Base-by-base conservation (phyloP, 2,329 filamentous ascomycete genomes). In the Helicocarpus griseus region DNA sequence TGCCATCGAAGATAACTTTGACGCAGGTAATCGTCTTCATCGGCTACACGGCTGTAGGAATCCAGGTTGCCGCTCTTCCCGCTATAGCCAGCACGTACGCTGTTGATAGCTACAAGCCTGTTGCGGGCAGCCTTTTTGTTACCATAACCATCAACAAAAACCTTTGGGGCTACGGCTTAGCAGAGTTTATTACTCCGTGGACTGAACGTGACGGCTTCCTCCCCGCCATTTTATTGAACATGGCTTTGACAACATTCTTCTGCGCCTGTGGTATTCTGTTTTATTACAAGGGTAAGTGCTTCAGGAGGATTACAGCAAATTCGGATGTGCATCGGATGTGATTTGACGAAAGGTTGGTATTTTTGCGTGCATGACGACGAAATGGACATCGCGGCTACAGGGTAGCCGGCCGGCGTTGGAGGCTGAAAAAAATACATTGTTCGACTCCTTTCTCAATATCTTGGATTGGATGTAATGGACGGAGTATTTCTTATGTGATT, bases 81-180 rank as follows among this genome's bases (percentile, higher is more conserved):
- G 74, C 75, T 11, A 83, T 85, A 52, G 73, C 70, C 4, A 77
- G 59, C 43, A 69, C 67, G 70, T 83, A 83, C 58, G 78, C 79
- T 0, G 75, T 84, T 14, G 81, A 85, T 61, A 77, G 73, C 51
- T 84, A 85, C 64, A 84, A 83, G 65, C 78, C 80, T 0, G 76
- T 83, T 2, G 74, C 80, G 0, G 80, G 80, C 2, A 74, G 72
- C 2, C 67, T 83, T 45, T 80, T 83, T 61, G 79, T 83, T 0
- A 70, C 75, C 6, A 77, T 81, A 56, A 83, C 80, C 48, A 78
- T 83, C 43, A 81, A 81, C 59, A 83, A 83, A 68, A 83, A 83
- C 52, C 50, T 82, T 0, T 82, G 78, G 77, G 80, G 80, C 1
- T 83, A 81, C 60, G 79, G 79, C 0, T 77, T 82, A 56, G 68